Base-by-base conservation (phyloP, 305 asterid genomes). In the Fraxinus xanthoxyloides region DNA sequence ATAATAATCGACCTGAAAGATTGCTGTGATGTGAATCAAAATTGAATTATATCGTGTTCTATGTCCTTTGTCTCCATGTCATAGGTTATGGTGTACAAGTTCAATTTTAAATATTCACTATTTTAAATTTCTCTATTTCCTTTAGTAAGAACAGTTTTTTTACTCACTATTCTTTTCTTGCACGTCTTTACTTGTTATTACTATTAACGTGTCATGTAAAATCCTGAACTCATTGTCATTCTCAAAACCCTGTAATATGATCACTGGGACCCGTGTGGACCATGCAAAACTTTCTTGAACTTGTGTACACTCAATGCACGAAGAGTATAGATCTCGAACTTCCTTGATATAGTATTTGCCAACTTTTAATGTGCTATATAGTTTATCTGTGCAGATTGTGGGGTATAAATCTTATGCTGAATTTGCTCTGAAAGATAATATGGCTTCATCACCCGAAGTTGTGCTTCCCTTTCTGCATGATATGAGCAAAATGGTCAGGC, bases 371-470 rank as follows among this genome's bases (percentile, higher is more conserved):
- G 38, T 67, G 75, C 75, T 15, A 10, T 67, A 13, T 67, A 10
- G 74, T 67, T 30, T 0, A 67, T 67, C 54, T 51, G 19, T 86
- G 88, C 95, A 96, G 99, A 90, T 94, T 77, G 87, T 91, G 94
- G 99, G 98, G 63, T 81, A 78, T 86, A 92, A 86, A 65, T 90
- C 93, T 77, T 96, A 93, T 88, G 90, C 97, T 79, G 97, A 91
- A 78, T 92, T 92, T 90, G 92, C 97, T 80, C 80, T 93, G 82
- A 92, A 92, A 81, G 92, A 90, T 56, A 91, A 91, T 87, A 90
- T 94, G 97, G 98, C 98, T 82, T 91, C 97, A 80, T 94, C 94
- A 75, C 97, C 99, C 75, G 95, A 92, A 87, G 97, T 94, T 82
- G 97, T 89, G 74, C 75, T 78, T 59, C 91, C 98, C 17, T 96